These are phyloP conservation scores for Dalbergia cochinchinensis DNA, from an alignment of 306 rosid species.

Conservation along the genomic window DNA sequence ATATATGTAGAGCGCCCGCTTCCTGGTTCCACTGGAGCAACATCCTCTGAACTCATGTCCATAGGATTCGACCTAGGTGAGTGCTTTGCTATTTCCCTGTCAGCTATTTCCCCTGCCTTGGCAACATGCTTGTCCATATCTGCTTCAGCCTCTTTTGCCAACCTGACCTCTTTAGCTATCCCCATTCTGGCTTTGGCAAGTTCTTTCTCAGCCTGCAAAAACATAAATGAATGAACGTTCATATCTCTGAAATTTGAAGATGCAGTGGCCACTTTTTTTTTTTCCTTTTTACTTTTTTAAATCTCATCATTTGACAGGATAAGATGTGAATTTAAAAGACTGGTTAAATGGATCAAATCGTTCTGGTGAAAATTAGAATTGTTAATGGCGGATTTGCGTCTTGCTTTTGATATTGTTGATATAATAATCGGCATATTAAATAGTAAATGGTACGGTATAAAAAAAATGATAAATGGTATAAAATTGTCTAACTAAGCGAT, in stretches of 20 bases:
- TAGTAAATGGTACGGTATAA: no score
- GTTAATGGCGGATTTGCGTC: not conserved
- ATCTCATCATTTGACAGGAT: not conserved
- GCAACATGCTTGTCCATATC: conserved; percentile 64
- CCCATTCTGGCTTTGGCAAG: conserved; percentile 68
- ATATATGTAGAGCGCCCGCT: not conserved
- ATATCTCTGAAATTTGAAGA: not conserved
- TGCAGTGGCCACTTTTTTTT: not conserved
- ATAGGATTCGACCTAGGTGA: not conserved
- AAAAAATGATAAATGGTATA: no score
- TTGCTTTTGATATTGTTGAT: no score
- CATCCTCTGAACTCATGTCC: not conserved
- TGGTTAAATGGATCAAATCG: not conserved
- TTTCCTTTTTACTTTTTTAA: no score
- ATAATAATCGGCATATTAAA: no score
- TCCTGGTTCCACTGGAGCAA: not conserved
- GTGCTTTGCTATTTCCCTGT: conserved; percentile 51
- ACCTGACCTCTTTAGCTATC: conserved; percentile 74
- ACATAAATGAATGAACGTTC: not conserved
- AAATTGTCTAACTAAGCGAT: no score
- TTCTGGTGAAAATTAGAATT: not conserved
- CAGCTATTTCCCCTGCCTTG: conserved; percentile 62
- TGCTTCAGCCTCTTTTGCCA: conserved; percentile 87
- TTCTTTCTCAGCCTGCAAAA: conserved; percentile 68
- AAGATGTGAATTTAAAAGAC: not conserved